A percentile compares a stretch with the other conserved stretches of the same genome.
Conservation (phyloP, 139 green algal genomes). For the Micractinium conductrix region DNA sequence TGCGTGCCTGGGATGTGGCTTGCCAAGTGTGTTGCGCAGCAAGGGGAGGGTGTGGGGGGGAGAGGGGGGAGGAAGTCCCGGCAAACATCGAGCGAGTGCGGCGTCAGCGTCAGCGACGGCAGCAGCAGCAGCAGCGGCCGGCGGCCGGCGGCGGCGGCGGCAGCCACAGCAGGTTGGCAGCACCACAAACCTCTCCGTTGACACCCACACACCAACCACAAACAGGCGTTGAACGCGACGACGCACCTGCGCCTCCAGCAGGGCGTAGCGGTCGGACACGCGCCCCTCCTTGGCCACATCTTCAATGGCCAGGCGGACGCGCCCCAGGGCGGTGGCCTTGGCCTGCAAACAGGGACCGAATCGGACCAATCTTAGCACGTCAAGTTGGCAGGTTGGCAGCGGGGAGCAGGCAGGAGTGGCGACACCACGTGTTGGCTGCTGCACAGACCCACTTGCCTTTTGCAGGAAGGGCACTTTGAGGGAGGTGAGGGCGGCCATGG, state of each 20-base stretch:
- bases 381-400: background rate
- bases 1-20: too few relatives aligned
- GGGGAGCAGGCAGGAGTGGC: background rate
- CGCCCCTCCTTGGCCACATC: constrained; percentile 31
- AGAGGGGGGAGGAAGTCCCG: too few relatives aligned
- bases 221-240: too few relatives aligned
- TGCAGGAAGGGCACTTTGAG: constrained; percentile 43
- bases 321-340: constrained; percentile 30
- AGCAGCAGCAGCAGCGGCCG: too few relatives aligned
- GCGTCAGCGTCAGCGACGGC: too few relatives aligned
- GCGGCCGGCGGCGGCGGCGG: background rate
- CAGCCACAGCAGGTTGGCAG: background rate
- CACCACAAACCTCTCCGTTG: background rate
- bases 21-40: background rate
- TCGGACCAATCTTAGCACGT: background rate
- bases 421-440: background rate
- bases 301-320: constrained; percentile 8
- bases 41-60: background rate
- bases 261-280: constrained; percentile 24
- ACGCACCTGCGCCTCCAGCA: constrained; percentile 38
- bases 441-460: constrained; percentile 16
- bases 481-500: constrained; percentile 28
- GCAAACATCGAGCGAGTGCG: background rate
- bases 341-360: background rate
- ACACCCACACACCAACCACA: background rate